Percentiles rank a stretch among this genome's conserved stretches.
phyloP scores from a whole-genome alignment of 495 filamentous ascomycete species.

The Penicillium longicatenatum region DNA sequence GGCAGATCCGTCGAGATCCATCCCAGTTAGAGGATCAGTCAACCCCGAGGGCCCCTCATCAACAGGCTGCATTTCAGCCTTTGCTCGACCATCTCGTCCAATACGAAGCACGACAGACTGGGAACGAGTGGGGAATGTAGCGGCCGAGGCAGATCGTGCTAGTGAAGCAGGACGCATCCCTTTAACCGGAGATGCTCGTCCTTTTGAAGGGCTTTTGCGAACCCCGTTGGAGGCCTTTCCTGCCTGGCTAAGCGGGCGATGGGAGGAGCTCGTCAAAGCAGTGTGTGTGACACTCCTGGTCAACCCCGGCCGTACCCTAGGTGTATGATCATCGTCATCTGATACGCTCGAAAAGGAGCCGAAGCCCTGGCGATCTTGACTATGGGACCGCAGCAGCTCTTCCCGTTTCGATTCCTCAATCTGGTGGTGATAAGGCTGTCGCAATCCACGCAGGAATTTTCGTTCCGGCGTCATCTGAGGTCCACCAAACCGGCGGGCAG shows the following conservation, averaged over 20 bases:
- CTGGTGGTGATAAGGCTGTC: constrained; percentile 62
- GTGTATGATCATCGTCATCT: constrained; percentile 46
- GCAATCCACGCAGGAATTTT: constrained; percentile 32
- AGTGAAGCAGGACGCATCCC: constrained; percentile 33
- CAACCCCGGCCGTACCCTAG: constrained; percentile 53
- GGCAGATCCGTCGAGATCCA: constrained; percentile 50
- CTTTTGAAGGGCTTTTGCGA: constrained; percentile 49
- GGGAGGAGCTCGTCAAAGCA: constrained; percentile 31
- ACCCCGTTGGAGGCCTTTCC: constrained; percentile 42
- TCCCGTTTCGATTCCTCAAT: constrained; percentile 58
- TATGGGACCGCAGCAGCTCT: constrained; percentile 45
- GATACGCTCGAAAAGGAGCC: constrained; percentile 23
- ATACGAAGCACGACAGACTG: constrained; percentile 67
- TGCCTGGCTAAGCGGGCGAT: constrained; percentile 33
- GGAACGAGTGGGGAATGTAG: constrained; percentile 38
- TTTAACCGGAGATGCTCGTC: constrained; percentile 44
- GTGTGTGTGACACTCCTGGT: constrained; percentile 60
- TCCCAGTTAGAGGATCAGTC: constrained; percentile 42
- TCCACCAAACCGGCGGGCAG: constrained; percentile 49
- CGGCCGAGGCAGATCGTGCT: constrained; percentile 34
- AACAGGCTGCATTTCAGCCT: constrained; percentile 66
- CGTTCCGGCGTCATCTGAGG: constrained; percentile 38
- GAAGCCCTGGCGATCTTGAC: constrained; percentile 6
- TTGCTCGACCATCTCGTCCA: constrained; percentile 69
- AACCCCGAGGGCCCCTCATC: constrained; percentile 44